Percentiles rank a stretch among this genome's conserved stretches.
These are phyloP conservation scores for Gloeophyllum trabeum DNA, from an alignment of 768 basidiomycete genomes.

Conservation along the genomic window DNA sequence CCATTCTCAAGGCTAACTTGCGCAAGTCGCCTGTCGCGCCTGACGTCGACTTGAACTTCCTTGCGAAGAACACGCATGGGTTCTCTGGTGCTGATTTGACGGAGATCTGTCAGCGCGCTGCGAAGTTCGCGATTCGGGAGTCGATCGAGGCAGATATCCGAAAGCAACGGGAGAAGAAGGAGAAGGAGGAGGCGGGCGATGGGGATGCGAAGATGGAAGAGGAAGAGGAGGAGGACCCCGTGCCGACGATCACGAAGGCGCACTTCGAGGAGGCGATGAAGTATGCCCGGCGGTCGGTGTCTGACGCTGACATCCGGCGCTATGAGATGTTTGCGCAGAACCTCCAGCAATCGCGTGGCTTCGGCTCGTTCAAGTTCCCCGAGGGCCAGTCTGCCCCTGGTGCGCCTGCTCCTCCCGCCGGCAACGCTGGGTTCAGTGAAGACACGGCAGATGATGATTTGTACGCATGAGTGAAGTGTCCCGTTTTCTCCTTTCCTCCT, in stretches of 20 bases:
- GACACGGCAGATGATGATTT: conserved; percentile 86
- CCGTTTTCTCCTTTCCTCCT: background rate
- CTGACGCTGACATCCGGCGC: conserved; percentile 90
- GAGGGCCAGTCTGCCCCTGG: conserved; percentile 34
- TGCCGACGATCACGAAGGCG: conserved; percentile 77
- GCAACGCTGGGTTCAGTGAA: conserved; percentile 74
- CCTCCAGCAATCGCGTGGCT: conserved; percentile 74
- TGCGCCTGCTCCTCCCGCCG: conserved; percentile 29
- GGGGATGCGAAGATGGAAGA: conserved; percentile 66
- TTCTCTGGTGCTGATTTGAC: conserved; percentile 99
- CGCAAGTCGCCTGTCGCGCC: conserved; percentile 84
- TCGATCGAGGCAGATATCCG: conserved; percentile 90
- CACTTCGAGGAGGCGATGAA: conserved; percentile 99
- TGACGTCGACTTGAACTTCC: conserved; percentile 75
- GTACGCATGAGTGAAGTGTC: conserved; percentile 48
- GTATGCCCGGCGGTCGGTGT: conserved; percentile 93
- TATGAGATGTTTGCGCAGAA: conserved; percentile 98
- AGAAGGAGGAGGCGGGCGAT: conserved; percentile 62
- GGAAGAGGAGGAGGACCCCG: conserved; percentile 65
- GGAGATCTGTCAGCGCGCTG: conserved; percentile 97
- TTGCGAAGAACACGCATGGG: conserved; percentile 89
- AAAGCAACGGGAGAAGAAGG: conserved; percentile 65
- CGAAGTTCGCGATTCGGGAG: conserved; percentile 93
- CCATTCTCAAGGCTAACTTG: conserved; percentile 84
- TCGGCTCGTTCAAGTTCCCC: conserved; percentile 99